Evolutionary conservation across 2,329 filamentous ascomycete genomes (phyloP).

Genomic region (Pyricularia pennisetigena): DNA sequence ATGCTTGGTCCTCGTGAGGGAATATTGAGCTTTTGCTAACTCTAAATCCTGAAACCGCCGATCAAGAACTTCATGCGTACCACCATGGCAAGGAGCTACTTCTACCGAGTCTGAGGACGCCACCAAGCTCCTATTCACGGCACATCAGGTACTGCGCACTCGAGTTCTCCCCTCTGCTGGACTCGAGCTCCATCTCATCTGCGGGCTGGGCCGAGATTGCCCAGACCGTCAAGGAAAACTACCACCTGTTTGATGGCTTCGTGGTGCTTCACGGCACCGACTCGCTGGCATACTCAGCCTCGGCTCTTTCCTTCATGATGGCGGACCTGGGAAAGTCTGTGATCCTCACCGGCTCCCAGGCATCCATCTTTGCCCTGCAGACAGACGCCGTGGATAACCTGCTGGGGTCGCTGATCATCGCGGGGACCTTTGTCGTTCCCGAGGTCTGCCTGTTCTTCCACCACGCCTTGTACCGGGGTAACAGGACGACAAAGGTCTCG

Average conservation of each 20-base stretch:
- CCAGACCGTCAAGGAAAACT: slow-evolving; percentile 69
- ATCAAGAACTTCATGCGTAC: slow-evolving; percentile 40
- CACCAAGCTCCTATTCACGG: slow-evolving; percentile 67
- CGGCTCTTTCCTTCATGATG: slow-evolving; percentile 88
- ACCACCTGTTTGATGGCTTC: slow-evolving; percentile 81
- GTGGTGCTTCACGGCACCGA: slow-evolving; percentile 88
- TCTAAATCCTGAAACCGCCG: slow-evolving; percentile 6
- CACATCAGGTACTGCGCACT: slow-evolving; percentile 76
- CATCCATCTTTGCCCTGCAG: slow-evolving; percentile 83
- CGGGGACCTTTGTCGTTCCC: slow-evolving; percentile 84
- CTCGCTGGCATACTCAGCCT: slow-evolving; percentile 80
- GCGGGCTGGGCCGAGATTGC: slow-evolving; percentile 82
- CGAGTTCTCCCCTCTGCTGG: slow-evolving; percentile 76
- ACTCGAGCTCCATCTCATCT: slow-evolving; percentile 84
- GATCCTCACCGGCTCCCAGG: slow-evolving; percentile 73
- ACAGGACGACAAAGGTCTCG: slow-evolving; percentile 79
- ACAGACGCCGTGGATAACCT: slow-evolving; percentile 89
- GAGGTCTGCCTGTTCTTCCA: slow-evolving; percentile 94
- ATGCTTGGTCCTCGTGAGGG: neutral
- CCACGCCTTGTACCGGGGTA: slow-evolving; percentile 81
- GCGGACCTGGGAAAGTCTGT: slow-evolving; percentile 85
- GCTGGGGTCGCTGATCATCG: slow-evolving; percentile 77
- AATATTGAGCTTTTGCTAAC: neutral
- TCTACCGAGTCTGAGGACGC: slow-evolving; percentile 67
- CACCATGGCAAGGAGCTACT: slow-evolving; percentile 36